Evolutionary conservation across 2,329 filamentous ascomycete species (phyloP), one percentile per base, ranked within the genome.

Genomic region (Ophiostoma pallidulum): DNA sequence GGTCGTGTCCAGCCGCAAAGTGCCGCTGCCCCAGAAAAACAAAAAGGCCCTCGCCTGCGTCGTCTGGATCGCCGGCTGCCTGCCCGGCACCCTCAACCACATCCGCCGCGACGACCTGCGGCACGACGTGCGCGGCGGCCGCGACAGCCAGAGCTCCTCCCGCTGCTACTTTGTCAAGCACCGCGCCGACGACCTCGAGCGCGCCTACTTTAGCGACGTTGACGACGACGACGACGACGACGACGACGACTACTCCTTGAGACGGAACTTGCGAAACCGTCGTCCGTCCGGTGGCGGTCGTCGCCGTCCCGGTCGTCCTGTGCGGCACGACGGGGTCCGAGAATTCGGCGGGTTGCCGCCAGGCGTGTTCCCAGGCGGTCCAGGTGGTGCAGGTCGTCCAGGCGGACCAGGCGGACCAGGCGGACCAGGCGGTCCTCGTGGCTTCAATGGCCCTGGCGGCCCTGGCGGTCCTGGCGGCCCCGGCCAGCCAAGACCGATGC

Each of bases 61-160:
- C 9, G 22, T 50, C n/a, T 52, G 44, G 44, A 32, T 41, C 19
- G 52, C 52, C n/a, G 52, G 52, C 29, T 38, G 24, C 39, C 29
- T 22, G 4, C 47, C 52, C 6, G 24, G 45, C 16, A 29, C 20
- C 14, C 41, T 52, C 31, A 41, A 33, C 16, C 49, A 52, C n/a
- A 37, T 53, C 18, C 45, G 45, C 13, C 47, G 45, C 24, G 45
- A 50, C 14, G 35, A 48, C 20, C 18, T 49, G 22, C 38, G 28
- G 3, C 28, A 42, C 41, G 8, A 19, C 3, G 40, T 26, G 8
- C 24, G 38, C 39, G 19, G 35, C 16, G 36, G 41, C 31, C 20
- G 16, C 36, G 18, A 40, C 37, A 37, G 37, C 26, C 26, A 37
- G n/a, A 20, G 31, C 12, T 16, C 38, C 16, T 26, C 29, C n/a